phyloP scores from a whole-genome alignment of 169 alveolate genomes.

The Nephromyces sp. region DNA sequence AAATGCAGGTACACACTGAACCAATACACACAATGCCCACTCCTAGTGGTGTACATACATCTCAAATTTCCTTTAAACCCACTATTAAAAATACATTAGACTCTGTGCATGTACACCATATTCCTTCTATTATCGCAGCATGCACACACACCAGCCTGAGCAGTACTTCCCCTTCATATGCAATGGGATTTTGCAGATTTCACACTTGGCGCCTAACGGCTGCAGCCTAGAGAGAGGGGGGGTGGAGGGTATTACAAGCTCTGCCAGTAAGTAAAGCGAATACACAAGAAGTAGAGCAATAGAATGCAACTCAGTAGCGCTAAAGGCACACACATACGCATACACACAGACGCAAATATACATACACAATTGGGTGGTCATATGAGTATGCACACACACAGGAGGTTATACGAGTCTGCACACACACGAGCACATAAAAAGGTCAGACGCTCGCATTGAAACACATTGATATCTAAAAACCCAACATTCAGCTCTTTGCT shows the following conservation, averaged over 20 bases:
- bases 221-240: conserved; percentile 12
- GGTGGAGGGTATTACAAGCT: too few relatives aligned
- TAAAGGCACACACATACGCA: neutral
- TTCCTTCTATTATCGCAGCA: neutral
- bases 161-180: conserved; percentile 35
- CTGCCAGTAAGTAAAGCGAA: too few relatives aligned
- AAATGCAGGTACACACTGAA: neutral
- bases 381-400: neutral
- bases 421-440: neutral
- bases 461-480: neutral
- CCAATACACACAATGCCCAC: neutral
- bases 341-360: neutral
- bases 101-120: neutral
- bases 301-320: neutral
- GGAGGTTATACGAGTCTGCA: conserved; percentile 1
- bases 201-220: conserved; percentile 30
- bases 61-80: neutral
- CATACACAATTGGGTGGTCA: neutral
- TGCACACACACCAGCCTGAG: conserved; percentile 25
- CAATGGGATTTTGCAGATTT: conserved; percentile 21
- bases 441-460: neutral
- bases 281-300: conserved; percentile 3
- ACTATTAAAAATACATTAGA: neutral
- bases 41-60: too few relatives aligned
- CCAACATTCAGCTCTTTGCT: neutral